Base-by-base conservation (phyloP, 2,329 filamentous ascomycete genomes). In the Colletotrichum limetticola region DNA sequence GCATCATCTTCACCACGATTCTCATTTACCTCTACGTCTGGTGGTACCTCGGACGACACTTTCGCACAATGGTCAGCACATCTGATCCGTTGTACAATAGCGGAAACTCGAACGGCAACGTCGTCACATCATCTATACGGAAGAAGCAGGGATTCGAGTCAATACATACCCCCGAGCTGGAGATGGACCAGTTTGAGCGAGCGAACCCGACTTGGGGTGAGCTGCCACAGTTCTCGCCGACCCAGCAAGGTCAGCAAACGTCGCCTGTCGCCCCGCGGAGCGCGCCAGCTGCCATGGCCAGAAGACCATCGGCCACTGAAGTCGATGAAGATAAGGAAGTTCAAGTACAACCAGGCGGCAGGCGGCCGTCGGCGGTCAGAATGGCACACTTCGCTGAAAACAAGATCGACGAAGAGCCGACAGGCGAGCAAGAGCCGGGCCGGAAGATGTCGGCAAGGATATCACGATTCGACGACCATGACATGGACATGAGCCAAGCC, bases 1-100 rank as follows among this genome's bases (percentile, higher is more conserved):
- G 80, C 19, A 83, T 86, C 52, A 84, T 86, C 63, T 72, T 83
- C 49, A 76, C 77, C 8, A 84, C 83, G 1, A 79, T 86, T 22
- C 76, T 71, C 46, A 84, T 85, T 24, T 86, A 86, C 69, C 77
- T 80, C 1, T 85, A 84, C 66, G 81, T 87, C 24, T 85, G 84
- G 75, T 74, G 81, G 56, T 81, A 81, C 69, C 77, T 84, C 35
- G 74, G 73, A 22, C 60, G 74, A 16, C 75, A 76, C 67, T 79
- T 78, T 70, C 74, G 74, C 5, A 64, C 69, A 7, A 64, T 76
- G 62, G 68, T 66, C 49, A 66, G 46, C 61, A 73, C 71, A 6
- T 57, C 71, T 6, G 71, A 73, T n/a, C 32, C 60, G 2, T 49
- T 71, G 4, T 70, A 70, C 35, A 22, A 62, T 12, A 65, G 42